phyloP scores from a whole-genome alignment of 305 asterid species.

The Fraxinus floribunda region DNA sequence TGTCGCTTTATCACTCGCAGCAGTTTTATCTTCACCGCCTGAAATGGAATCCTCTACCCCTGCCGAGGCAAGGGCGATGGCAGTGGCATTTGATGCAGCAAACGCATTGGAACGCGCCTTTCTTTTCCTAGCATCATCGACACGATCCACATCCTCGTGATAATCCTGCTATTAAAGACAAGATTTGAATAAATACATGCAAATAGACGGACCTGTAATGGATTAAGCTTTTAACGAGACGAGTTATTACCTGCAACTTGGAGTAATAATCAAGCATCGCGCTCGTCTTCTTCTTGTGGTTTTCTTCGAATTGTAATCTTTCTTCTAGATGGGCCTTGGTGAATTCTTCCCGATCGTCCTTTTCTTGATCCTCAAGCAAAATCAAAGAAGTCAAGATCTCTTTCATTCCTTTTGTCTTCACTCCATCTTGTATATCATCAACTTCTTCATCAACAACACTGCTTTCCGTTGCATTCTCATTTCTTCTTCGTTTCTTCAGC shows the following conservation, averaged over 20 bases:
- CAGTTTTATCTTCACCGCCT: slow-evolving; percentile 15
- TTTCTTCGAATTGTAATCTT: slow-evolving; percentile 21
- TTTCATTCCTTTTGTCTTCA: slow-evolving; percentile 32
- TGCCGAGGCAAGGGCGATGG: slow-evolving; percentile 14
- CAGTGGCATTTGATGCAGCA: slow-evolving; percentile 20
- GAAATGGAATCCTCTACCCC: slow-evolving; percentile 14
- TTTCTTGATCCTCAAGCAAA: slow-evolving; percentile 36
- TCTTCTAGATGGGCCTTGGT: slow-evolving; percentile 23
- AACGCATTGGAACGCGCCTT: slow-evolving; percentile 26
- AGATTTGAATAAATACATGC: neutral
- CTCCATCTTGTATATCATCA: slow-evolving; percentile 23
- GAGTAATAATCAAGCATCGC: slow-evolving; percentile 28
- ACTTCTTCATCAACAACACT: neutral
- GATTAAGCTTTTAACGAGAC: neutral
- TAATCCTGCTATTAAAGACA: slow-evolving; percentile 16
- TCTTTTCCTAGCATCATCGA: slow-evolving; percentile 24
- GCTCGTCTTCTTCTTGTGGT: slow-evolving; percentile 25
- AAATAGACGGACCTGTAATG: neutral
- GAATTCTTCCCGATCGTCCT: slow-evolving; percentile 16
- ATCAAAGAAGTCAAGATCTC: slow-evolving; percentile 35
- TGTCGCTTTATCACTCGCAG: slow-evolving; percentile 14
- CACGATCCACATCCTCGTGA: slow-evolving; percentile 17
- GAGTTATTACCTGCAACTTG: slow-evolving; percentile 2
- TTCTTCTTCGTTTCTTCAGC: slow-evolving; percentile 22
- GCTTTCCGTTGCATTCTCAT: neutral